Evolutionary conservation across 2,329 filamentous ascomycete species (phyloP).

Genomic region (Camillea tinctor): DNA sequence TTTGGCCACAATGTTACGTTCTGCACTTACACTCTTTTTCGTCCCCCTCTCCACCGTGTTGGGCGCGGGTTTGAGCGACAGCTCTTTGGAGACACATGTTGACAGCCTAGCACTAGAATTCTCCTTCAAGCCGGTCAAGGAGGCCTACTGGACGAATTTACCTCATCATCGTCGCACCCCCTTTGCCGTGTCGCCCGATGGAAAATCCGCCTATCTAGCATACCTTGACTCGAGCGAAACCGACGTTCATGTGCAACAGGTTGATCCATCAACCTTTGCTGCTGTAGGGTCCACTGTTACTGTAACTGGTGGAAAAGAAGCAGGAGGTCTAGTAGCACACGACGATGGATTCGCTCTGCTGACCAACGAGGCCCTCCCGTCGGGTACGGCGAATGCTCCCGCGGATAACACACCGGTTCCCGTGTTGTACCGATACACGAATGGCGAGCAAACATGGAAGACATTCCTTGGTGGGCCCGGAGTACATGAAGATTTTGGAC

Average conservation of each 20-base stretch:
- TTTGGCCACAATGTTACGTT: background rate
- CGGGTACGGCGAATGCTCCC: slow-evolving; percentile 48
- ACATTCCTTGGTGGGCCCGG: slow-evolving; percentile 58
- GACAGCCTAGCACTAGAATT: slow-evolving; percentile 47
- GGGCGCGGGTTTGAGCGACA: slow-evolving; percentile 9
- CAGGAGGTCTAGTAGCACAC: slow-evolving; percentile 60
- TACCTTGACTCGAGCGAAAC: slow-evolving; percentile 57
- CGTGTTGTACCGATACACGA: slow-evolving; percentile 58
- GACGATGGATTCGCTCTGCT: slow-evolving; percentile 63
- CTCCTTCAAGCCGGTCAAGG: slow-evolving; percentile 56
- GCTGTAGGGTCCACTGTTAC: slow-evolving; percentile 52
- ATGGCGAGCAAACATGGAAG: slow-evolving; percentile 55
- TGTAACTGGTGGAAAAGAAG: slow-evolving; percentile 55
- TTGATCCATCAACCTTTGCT: slow-evolving; percentile 54
- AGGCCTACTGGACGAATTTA: slow-evolving; percentile 60
- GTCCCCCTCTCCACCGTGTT: background rate
- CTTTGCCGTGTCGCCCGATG: slow-evolving; percentile 61
- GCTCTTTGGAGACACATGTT: slow-evolving; percentile 31
- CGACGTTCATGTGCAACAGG: slow-evolving; percentile 56
- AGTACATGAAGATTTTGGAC: slow-evolving; percentile 45
- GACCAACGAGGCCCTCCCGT: slow-evolving; percentile 55
- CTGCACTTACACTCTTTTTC: slow-evolving; percentile 1
- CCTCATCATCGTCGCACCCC: slow-evolving; percentile 62
- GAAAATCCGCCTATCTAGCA: slow-evolving; percentile 57
- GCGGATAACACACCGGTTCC: slow-evolving; percentile 49